Base-by-base conservation (phyloP, 208 protist species). In the Trypanosoma brucei region DNA sequence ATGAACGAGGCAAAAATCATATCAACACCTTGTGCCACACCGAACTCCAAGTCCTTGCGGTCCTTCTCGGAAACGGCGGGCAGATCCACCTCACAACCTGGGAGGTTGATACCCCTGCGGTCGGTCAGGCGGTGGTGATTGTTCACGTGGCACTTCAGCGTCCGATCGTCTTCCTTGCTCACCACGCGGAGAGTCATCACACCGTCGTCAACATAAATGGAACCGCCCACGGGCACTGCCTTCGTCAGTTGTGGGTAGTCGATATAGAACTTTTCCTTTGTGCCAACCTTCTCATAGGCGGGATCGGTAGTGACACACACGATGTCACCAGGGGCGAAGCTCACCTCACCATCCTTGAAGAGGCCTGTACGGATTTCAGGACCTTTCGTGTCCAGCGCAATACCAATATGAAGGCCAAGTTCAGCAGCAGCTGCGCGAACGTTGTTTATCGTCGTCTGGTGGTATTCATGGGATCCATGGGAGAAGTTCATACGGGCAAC, bases 1-100 rank as follows among this genome's bases (percentile, higher is more conserved):
- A 99, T 98, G 73, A 99, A 99, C 13, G 98, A 99, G 14, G 97
- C 97, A 57, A 98, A 98, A 68, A 99, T 88, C 64, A 99, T 98
- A 81, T 99, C 98, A 49, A 99, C 93, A 38, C 92, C 91, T 67
- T 98, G 84, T 69, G 98, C 84, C 13, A 97, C 91, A 46, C 86
- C 97, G 69, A 98, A 99, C 42, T 57, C 14, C 8, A 99, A 72
- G 74, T 99, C 97, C 31, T 71, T 59, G 54, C 76, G 73, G 80
- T 98, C 97, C 75, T 98, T 97, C 57, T 94, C 69, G 64, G 92
- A 95, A 54, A 97, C 79, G 31, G 93, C 86, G 13, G 91, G 91
- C 33, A 96, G 74, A 56, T 94, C 86, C 49, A 96, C 83, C 30
- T 91, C 78, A 59, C 84, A 91, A 44, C 87, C 86, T 38, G 91